A percentile compares a stretch with the other conserved stretches of the same genome.
Evolutionary conservation across 306 rosid genomes (phyloP).

Genomic region (Medicago arabica): DNA sequence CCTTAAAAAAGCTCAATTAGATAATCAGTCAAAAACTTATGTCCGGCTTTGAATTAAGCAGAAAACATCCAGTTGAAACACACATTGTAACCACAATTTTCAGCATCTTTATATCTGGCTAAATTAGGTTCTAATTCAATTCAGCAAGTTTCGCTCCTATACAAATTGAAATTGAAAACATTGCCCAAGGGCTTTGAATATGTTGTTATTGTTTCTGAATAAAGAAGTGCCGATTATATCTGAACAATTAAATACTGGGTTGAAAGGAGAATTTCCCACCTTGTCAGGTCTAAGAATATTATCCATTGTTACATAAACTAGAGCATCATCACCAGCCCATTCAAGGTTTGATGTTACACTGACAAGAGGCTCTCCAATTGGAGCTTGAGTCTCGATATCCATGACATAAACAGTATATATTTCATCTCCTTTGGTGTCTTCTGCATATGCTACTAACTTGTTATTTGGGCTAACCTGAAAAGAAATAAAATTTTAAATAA

Average conservation of each 20-base stretch:
- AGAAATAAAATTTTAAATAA: slow-evolving; percentile 33
- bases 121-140: slow-evolving; percentile 27
- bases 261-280: slow-evolving; percentile 53
- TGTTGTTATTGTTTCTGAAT: slow-evolving; percentile 15
- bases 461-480: slow-evolving; percentile 81
- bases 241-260: neutral
- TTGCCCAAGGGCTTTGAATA: slow-evolving; percentile 1
- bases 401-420: slow-evolving; percentile 79
- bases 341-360: slow-evolving; percentile 61
- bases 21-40: slow-evolving; percentile 7
- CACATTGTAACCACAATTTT: slow-evolving; percentile 24
- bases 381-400: slow-evolving; percentile 71
- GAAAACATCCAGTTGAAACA: slow-evolving; percentile 11
- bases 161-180: slow-evolving; percentile 3
- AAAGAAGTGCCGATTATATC: slow-evolving; percentile 18
- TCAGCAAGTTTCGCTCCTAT: slow-evolving; percentile 23
- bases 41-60: neutral
- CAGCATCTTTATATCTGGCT: slow-evolving; percentile 18
- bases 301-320: slow-evolving; percentile 87
- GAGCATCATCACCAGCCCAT: slow-evolving; percentile 77
- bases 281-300: slow-evolving; percentile 86
- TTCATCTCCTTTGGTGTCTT: slow-evolving; percentile 93
- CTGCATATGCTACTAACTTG: slow-evolving; percentile 86
- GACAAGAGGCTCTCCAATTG: slow-evolving; percentile 65
- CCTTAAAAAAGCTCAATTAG: neutral